A percentile compares a stretch with the other conserved stretches of the same genome.
phyloP scores from a whole-genome alignment of 352 stramenopile species.

The Globisporangium ultimum region DNA sequence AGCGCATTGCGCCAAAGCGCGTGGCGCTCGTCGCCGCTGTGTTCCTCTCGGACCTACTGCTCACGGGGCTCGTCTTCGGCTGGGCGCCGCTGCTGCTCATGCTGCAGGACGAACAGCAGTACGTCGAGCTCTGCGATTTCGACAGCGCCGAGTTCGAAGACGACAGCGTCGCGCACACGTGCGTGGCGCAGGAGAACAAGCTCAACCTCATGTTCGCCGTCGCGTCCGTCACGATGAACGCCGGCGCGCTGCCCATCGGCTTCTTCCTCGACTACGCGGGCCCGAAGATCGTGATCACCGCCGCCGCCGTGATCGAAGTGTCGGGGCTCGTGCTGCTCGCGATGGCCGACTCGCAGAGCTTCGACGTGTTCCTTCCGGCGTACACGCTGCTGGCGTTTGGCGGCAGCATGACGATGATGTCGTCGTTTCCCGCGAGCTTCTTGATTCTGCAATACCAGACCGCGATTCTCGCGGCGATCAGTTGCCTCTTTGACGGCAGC shows the following conservation, averaged over 20 bases:
- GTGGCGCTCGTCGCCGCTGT: constrained; percentile 68
- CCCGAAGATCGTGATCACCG: constrained; percentile 46
- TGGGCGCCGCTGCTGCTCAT: constrained; percentile 85
- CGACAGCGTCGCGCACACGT: constrained; percentile 22
- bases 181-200: constrained; percentile 74
- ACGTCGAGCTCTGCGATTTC: constrained; percentile 58
- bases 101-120: constrained; percentile 80
- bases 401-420: constrained; percentile 81
- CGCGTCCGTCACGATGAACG: constrained; percentile 77
- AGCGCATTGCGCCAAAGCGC: constrained; percentile 33
- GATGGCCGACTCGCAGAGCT: constrained; percentile 65
- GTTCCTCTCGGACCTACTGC: constrained; percentile 74
- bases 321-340: constrained; percentile 65
- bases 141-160: constrained; percentile 18
- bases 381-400: constrained; percentile 71
- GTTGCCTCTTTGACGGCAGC: constrained; percentile 72
- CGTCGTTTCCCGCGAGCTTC: constrained; percentile 72
- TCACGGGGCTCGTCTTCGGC: constrained; percentile 85
- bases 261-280: constrained; percentile 74
- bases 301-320: constrained; percentile 65
- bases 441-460: constrained; percentile 72
- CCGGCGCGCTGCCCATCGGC: constrained; percentile 69
- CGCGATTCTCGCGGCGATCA: constrained; percentile 73
- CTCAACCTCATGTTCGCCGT: constrained; percentile 88
- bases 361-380: constrained; percentile 70